Conservation (phyloP, 306 rosid genomes). For the Potentilla sterilis region DNA sequence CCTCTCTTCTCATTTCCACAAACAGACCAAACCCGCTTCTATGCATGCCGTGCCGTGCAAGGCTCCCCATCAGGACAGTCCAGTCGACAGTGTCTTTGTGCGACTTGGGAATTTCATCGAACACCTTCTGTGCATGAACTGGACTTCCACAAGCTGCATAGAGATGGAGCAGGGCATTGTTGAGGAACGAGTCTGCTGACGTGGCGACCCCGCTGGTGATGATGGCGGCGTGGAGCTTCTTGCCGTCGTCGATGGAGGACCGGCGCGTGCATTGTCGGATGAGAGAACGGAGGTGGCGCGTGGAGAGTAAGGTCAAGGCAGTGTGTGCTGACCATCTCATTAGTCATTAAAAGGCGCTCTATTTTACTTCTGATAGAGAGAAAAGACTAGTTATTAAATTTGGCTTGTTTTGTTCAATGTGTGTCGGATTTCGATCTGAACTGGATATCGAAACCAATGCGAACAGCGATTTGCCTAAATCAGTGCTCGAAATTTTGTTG, state of each 20-base stretch:
- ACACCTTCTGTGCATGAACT: constrained; percentile 38
- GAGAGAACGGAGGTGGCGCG: constrained; percentile 46
- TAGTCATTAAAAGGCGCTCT: background rate
- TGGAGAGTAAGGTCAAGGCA: constrained; percentile 24
- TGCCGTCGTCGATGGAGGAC: constrained; percentile 47
- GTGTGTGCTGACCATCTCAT: constrained; percentile 43
- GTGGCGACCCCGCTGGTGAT: constrained; percentile 44
- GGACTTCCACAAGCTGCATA: constrained; percentile 23
- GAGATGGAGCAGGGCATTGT: constrained; percentile 57
- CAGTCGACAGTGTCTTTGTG: constrained; percentile 66
- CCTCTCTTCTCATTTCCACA: constrained; percentile 41
- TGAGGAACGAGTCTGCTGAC: constrained; percentile 48
- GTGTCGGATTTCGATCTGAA: too few species aligned
- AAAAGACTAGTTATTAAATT: background rate
- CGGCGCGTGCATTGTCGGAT: constrained; percentile 52
- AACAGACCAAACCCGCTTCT: constrained; percentile 40
- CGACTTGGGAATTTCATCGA: constrained; percentile 57
- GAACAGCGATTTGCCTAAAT: background rate
- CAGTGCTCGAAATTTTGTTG: background rate
- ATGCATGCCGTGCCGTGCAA: constrained; percentile 32
- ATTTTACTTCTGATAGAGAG: background rate
- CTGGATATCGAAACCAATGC: background rate
- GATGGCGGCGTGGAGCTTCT: constrained; percentile 60
- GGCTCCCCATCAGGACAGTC: constrained; percentile 57
- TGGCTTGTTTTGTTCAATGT: background rate